Evolutionary conservation across 1,284 basidiomycete species (phyloP), one percentile per base, ranked within the genome.

Genomic region (Marasmius tenuissimus): DNA sequence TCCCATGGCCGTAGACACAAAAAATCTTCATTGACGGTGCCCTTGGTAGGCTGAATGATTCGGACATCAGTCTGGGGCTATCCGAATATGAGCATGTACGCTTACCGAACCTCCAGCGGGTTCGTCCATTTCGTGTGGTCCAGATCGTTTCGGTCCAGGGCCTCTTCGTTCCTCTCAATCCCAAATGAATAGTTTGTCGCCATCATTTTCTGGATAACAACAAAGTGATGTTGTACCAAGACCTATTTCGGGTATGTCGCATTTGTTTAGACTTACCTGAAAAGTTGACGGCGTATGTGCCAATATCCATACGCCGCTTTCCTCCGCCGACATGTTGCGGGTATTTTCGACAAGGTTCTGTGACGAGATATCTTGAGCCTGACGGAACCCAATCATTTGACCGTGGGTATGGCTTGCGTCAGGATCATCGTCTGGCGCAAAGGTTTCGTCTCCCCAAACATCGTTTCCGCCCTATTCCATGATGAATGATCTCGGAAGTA

Each of bases 1-100:
- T 98, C 20, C 97, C 97, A 66, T 94, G 91, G 0, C 97, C 97
- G 75, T 99, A 98, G 9, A 96, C 84, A 68, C 97, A 98, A 75
- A 91, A 94, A 22, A 98, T 88, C 73, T 92, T 96, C 89, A 98
- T 93, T 0, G 89, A 92, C 0, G 96, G 96, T 0, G 97, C 97
- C 56, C 89, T 78, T 0, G 97, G 97, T n/a, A 95, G 78, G 69
- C 91, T 93, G 64, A 4, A 12, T 6, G 4, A 49, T 54, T 20
- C 5, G 55, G 8, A 20, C 47, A 14, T 45, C 10, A 65, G 37
- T 48, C 57, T 12, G 45, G 16, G 16, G 22, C 3, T 62, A 8
- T 61, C 27, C 8, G 49, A 52, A 52, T 47, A 18, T 10, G 33
- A 33, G n/a, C 37, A 18, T 38, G 54, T 34, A 50, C 12, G 70